Evolutionary conservation across 352 stramenopile genomes (phyloP).

Genomic region (Phytophthora nicotianae): DNA sequence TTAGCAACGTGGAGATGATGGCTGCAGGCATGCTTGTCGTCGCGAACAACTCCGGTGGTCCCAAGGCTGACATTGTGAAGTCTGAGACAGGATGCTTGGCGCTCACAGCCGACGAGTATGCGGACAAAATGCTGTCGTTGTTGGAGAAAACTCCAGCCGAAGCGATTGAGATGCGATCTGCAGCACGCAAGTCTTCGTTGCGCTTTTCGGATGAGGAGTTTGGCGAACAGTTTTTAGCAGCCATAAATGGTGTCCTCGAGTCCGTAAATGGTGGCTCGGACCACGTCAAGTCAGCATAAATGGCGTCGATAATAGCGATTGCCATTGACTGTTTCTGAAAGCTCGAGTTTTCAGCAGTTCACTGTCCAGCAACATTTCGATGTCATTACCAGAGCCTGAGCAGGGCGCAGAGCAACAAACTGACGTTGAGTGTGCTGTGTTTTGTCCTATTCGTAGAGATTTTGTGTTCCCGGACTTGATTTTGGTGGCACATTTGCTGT

Average conservation of each 20-base stretch:
- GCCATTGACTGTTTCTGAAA: neutral
- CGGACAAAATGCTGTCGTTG: conserved; percentile 71
- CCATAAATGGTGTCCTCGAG: conserved; percentile 40
- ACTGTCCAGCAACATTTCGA: conserved; percentile 5
- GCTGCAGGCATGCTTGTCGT: conserved; percentile 95
- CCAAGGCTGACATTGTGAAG: conserved; percentile 93
- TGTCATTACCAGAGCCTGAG: conserved; percentile 5
- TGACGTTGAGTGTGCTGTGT: neutral
- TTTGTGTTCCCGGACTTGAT: neutral
- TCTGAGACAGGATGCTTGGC: conserved; percentile 83
- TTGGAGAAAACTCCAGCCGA: conserved; percentile 45
- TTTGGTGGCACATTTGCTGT: neutral
- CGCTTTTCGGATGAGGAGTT: conserved; percentile 84
- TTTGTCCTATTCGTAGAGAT: conserved; percentile 9
- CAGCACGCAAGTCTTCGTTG: conserved; percentile 50
- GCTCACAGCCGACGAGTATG: conserved; percentile 89
- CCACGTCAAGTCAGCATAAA: conserved; percentile 26
- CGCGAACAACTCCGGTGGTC: conserved; percentile 98
- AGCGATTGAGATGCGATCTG: conserved; percentile 44
- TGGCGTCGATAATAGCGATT: conserved; percentile 20
- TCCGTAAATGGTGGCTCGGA: conserved; percentile 8
- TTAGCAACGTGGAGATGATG: conserved; percentile 99
- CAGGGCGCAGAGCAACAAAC: conserved; percentile 8
- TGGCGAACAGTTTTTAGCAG: conserved; percentile 61
- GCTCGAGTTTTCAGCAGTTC: neutral